Base-by-base conservation (phyloP, 257 asterid genomes). In the Anisodus acutangulus region DNA sequence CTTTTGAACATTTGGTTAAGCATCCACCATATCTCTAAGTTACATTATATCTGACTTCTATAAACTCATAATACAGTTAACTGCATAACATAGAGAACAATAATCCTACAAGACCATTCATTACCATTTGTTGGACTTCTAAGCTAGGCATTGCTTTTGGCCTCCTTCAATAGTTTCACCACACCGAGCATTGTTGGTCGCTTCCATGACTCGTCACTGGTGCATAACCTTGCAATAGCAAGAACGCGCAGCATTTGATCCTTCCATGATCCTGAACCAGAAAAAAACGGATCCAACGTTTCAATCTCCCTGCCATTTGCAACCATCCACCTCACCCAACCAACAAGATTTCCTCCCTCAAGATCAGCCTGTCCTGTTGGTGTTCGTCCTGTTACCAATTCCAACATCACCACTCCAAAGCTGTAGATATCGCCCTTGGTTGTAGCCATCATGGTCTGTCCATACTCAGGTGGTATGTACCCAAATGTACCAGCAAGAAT, bases 291-390 rank as follows among this genome's bases (percentile, higher is more conserved):
- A 60, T 90, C 97, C 2, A 92, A 74, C 9, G 87, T 84, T 66
- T 93, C 89, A 79, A 8, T 2, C 55, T 90, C 92, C 88, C 87
- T 87, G 0, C 96, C 92, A 7, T 78, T 85, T 0, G 83, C 91
- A 19, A 67, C 84, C 98, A 94, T 93, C 89, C 93, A 86, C 85
- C 95, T 90, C 41, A 90, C 94, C 97, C 98, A 95, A 2, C 98
- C 98, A 7, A 95, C 97, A 15, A 94, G 93, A 82, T 95, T 95
- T 10, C 98, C 98, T 16, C 98, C 98, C 80, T 95, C 98, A 3
- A 87, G 86, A 45, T 95, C 98, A 5, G 90, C 87, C 79, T 95
- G 98, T 37, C 98, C 98, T 1, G 86, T 89, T 12, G 98, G 96
- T 0, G 89, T 83, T 19, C 90, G 85, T 26, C 98, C 98, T 0